Evolutionary conservation across 2,329 filamentous ascomycete species (phyloP).

Genomic region (Cadophora gregata): DNA sequence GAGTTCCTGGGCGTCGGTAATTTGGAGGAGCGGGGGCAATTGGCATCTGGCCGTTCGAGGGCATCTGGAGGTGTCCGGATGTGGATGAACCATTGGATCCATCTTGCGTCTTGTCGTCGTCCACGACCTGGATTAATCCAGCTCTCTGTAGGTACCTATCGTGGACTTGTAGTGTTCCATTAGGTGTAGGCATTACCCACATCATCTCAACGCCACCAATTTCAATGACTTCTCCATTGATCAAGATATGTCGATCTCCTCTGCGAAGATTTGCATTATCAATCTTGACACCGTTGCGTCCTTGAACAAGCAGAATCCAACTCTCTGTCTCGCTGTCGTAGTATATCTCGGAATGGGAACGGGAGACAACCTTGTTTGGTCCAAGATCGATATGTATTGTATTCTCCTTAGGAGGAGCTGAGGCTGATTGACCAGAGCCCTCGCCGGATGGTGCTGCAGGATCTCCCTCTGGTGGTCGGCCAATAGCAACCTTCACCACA

Average conservation of each 20-base stretch:
- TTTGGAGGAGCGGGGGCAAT: conserved; percentile 66
- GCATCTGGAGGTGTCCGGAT: conserved; percentile 13
- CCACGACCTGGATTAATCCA: conserved; percentile 51
- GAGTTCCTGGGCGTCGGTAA: conserved; percentile 66
- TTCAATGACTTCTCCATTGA: conserved; percentile 89
- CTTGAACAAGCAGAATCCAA: conserved; percentile 88
- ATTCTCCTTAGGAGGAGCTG: conserved; percentile 46
- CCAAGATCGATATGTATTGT: conserved; percentile 85
- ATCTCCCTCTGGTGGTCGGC: conserved; percentile 65
- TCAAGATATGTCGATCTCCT: conserved; percentile 67
- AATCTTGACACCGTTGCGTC: conserved; percentile 87
- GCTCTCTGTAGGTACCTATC: conserved; percentile 73
- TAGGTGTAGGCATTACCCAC: conserved; percentile 87
- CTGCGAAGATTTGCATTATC: conserved; percentile 76
- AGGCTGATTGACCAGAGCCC: conserved; percentile 9
- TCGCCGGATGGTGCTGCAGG: conserved; percentile 37
- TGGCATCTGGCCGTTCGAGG: conserved; percentile 46
- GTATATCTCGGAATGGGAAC: conserved; percentile 76
- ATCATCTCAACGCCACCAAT: conserved; percentile 97
- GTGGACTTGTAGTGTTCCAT: conserved; percentile 69
- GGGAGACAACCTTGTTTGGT: conserved; percentile 81
- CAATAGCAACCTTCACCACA: conserved; percentile 76
- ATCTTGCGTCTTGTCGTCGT: conserved; percentile 29
- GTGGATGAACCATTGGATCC: conserved; percentile 23
- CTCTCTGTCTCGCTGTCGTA: conserved; percentile 71